Base-by-base conservation (phyloP, 2,329 filamentous ascomycete species). In the Cytospora leucostoma region DNA sequence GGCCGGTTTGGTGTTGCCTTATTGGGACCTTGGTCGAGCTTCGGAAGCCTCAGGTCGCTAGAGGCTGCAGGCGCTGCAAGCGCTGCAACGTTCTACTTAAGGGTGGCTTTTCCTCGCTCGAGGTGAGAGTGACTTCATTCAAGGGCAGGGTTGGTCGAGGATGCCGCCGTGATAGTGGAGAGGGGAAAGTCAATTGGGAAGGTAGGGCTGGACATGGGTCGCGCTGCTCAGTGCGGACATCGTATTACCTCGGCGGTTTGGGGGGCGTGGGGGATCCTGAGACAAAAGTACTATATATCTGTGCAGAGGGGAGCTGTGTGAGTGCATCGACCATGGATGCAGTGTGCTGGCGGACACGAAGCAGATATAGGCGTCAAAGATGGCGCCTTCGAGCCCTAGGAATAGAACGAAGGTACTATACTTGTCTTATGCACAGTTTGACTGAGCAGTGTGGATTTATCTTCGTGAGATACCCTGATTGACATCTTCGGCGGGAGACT, bases 381-480 rank as follows among this genome's bases (percentile, higher is more conserved):
- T 37, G 35, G 35, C 11, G 40, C 40, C n/a, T 17, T 47, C 11
- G n/a, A 19, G 15, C 2, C 11, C 19, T 47, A 8, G n/a, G 8
- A 21, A 47, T 19, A 4, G 4, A 5, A 21, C 2, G 4, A 12
- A 11, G n/a, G n/a, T n/a, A 21, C 44, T 37, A 12, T 5, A 17
- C 10, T 4, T 27, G 4, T n/a, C 27, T 27, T 47, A 47, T 12
- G n/a, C 44, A 47, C 17, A 21, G 7, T 10, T 7, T n/a, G 44
- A 19, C 8, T 11, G 27, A 27, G 27, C 27, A 27, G 27, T 27
- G 27, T 27, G 27, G 27, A 27, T 27, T 27, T 4, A 27, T 27
- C 51, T 59, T 47, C 47, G 37, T 35, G 35, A 21, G 50, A 55
- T 51, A 32, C 32, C 58, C 19, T n/a, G 13, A 35, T 52, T 34